Evolutionary conservation across 331 rosid genomes (phyloP).

Genomic region (Prunus yedoensis): DNA sequence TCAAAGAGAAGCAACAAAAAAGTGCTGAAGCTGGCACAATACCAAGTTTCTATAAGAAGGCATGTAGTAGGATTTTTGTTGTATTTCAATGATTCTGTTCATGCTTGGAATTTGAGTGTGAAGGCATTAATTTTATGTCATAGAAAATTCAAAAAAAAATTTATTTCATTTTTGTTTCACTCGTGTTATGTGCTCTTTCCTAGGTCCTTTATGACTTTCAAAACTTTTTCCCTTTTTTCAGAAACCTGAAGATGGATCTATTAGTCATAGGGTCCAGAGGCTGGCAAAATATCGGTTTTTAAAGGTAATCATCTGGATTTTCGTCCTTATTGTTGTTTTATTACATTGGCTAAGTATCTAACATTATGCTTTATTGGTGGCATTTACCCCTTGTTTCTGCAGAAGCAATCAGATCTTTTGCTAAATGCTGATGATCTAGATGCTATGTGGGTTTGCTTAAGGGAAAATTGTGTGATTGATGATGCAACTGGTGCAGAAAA

Average conservation of each 20-base stretch:
- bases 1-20: conserved; percentile 95
- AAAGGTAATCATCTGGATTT: conserved; percentile 43
- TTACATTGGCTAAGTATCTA: conserved; percentile 15
- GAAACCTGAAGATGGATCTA: conserved; percentile 99
- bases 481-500: conserved; percentile 98
- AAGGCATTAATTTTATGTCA: background rate
- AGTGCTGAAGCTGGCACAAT: conserved; percentile 87
- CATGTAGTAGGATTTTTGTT: conserved; percentile 28
- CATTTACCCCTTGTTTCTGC: conserved; percentile 31
- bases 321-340: conserved; percentile 19
- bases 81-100: conserved; percentile 1
- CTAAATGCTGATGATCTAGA: conserved; percentile 98
- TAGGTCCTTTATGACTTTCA: background rate
- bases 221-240: conserved; percentile 31
- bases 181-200: background rate
- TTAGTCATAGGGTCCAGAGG: conserved; percentile 91
- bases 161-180: background rate
- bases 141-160: background rate
- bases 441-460: conserved; percentile 96
- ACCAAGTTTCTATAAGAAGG: conserved; percentile 99
- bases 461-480: conserved; percentile 98
- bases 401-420: conserved; percentile 98
- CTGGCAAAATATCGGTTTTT: conserved; percentile 88
- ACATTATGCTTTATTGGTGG: conserved; percentile 22
- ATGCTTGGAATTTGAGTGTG: background rate